Conservation (phyloP, 495 filamentous ascomycete genomes). For the Penicillium malachiteum region DNA sequence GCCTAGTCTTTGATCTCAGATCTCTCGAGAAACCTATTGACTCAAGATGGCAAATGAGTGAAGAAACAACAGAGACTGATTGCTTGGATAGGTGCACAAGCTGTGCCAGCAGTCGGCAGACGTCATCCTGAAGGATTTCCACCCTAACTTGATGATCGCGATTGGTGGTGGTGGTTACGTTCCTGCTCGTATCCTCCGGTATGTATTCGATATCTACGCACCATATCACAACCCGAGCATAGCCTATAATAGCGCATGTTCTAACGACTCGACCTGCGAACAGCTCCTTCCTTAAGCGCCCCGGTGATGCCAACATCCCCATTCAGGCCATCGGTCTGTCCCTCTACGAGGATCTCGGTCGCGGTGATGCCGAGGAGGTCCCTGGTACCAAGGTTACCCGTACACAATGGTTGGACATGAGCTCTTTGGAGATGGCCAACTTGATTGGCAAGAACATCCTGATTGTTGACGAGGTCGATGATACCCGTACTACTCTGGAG, state of each 20-base stretch:
- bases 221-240: neutral
- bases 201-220: conserved; percentile 13
- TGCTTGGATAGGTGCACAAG: conserved; percentile 76
- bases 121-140: conserved; percentile 76
- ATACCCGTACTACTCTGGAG: conserved; percentile 94
- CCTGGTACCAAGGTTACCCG: conserved; percentile 92
- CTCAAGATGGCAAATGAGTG: neutral
- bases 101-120: conserved; percentile 84
- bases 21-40: neutral
- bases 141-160: conserved; percentile 95
- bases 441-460: conserved; percentile 95
- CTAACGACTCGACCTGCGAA: conserved; percentile 5
- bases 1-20: neutral
- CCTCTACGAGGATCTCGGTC: conserved; percentile 83
- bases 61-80: conserved; percentile 1
- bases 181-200: conserved; percentile 92
- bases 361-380: conserved; percentile 61
- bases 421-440: conserved; percentile 83
- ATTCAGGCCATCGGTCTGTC: conserved; percentile 99
- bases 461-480: conserved; percentile 98
- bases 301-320: conserved; percentile 88
- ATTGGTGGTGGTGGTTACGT: conserved; percentile 98
- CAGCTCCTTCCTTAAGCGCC: conserved; percentile 89
- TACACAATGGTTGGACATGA: conserved; percentile 97
- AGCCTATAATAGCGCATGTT: neutral